phyloP scores from a whole-genome alignment of 139 green algal genomes.

The Chlamydomonas eustigma region DNA sequence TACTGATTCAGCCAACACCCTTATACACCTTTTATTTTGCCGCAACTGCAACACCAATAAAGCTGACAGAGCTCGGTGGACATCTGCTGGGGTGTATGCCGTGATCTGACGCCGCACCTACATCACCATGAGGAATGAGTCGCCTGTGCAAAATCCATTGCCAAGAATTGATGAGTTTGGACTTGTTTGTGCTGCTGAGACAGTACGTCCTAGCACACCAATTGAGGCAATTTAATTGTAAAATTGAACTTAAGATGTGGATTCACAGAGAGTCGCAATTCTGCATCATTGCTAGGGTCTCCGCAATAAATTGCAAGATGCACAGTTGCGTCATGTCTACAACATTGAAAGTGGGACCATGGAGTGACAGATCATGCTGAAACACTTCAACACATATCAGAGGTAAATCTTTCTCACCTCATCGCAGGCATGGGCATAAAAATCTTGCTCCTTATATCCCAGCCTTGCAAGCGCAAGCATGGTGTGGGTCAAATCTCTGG shows the following conservation, averaged over 20 bases:
- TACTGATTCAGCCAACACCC: neutral
- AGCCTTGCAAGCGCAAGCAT: neutral
- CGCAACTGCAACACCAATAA: neutral
- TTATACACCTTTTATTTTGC: neutral
- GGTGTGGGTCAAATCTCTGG: neutral
- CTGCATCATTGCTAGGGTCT: neutral
- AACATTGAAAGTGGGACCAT: too few species aligned
- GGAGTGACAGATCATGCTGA: neutral
- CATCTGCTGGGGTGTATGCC: neutral
- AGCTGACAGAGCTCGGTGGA: neutral
- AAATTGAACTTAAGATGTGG: neutral
- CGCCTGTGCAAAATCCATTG: neutral
- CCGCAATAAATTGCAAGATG: neutral
- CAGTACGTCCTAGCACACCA: neutral
- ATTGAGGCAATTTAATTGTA: neutral
- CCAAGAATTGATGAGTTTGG: neutral
- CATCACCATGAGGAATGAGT: too few species aligned
- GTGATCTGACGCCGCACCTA: neutral
- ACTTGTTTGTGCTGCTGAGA: neutral
- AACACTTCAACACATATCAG: neutral
- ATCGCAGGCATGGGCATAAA: neutral
- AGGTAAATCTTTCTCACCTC: slow-evolving; percentile 3
- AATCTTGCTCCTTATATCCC: neutral
- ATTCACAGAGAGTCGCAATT: neutral
- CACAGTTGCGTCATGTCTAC: neutral